Evolutionary conservation across 805 yeast genomes (phyloP), one percentile per base, ranked within the genome.

Genomic region (Starmerella vitae): DNA sequence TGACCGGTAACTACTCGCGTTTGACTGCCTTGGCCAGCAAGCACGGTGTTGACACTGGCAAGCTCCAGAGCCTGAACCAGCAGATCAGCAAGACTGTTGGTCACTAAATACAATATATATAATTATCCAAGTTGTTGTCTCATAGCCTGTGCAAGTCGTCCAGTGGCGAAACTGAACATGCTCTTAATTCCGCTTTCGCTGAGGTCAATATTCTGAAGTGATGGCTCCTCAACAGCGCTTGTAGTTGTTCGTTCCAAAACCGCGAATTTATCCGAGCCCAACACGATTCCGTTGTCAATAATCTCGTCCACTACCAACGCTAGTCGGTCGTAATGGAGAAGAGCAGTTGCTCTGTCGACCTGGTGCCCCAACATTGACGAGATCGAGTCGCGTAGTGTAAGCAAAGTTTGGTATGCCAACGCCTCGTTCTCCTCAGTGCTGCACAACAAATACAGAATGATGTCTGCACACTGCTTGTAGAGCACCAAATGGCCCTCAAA

Each of bases 241-340:
- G 74, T 72, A n/a, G 97, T 81, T 20, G 86, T 94, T 62, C 98
- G 73, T 13, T 93, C 73, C 2, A 88, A 86, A 50, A 91, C 81
- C 30, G 82, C 75, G 26, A 78, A 73, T 4, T 93, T 76, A 54
- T 91, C 96, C 20, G 85, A 78, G 59, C 91, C 96, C 50, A 91
- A 68, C 41, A 91, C 75, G 47, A 91, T 74, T 30, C 97, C 98
- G 56, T 86, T 93, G 57, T 91, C 98, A 36, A 91, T 67, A 8
- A 93, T 71, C 62, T 91, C 97, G 59, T 91, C 98, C 32, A 86
- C 71, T 3, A 93, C 82, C 58, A 91, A 69, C 32, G 83, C 67
- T 28, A 85, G 78, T 67, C 82, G 68, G 60, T 91, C 98, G 57
- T 78, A 91, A 57, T 78, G 73, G 48, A 82, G 94, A 52, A 76